Evolutionary conservation across 2,329 filamentous ascomycete genomes (phyloP), one percentile per base, ranked within the genome.

Genomic region (Botrytis pseudocinerea): DNA sequence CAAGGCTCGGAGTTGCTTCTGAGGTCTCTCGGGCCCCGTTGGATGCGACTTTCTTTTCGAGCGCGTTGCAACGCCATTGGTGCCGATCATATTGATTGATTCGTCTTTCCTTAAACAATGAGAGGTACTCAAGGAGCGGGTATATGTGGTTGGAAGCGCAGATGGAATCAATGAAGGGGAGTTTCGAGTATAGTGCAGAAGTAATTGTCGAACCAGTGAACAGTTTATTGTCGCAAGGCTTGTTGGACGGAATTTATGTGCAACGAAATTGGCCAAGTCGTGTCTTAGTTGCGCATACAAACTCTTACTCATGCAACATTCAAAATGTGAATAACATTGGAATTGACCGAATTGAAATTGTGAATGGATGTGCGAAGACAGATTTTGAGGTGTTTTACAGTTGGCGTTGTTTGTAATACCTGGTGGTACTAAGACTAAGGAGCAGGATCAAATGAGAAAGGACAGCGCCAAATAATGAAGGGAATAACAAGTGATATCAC

Each of bases 11-110:
- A 80, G 77, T 62, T 80, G 80, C 65, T 82, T 82, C 66, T 78
- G 78, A 5, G 80, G 80, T 69, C 80, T 75, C 68, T 80, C 80
- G 7, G 75, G 73, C 1, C 74, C 63, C n/a, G 74, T 76, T 62
- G 80, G 76, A 71, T 80, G 76, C 69, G 79, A 77, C 74, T 81
- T 82, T 46, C 80, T 76, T 74, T 82, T 82, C 25, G 76, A 70
- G 44, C 60, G 72, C 20, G 64, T 63, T 48, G 76, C 35, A n/a
- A 76, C 74, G 44, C 77, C 78, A 73, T 80, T 79, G 42, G 69
- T 74, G 12, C 78, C 80, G 62, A 78, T 79, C 79, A 81, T 75
- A 18, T 51, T 61, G 63, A 28, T 57, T 70, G 22, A n/a, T n/a
- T 62, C 12, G 1, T 46, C 38, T 62, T 32, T 42, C 18, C 42